A percentile compares a stretch with the other conserved stretches of the same genome.
Evolutionary conservation across 179 eudicot species (phyloP).

Genomic region (Corrigiola litoralis): DNA sequence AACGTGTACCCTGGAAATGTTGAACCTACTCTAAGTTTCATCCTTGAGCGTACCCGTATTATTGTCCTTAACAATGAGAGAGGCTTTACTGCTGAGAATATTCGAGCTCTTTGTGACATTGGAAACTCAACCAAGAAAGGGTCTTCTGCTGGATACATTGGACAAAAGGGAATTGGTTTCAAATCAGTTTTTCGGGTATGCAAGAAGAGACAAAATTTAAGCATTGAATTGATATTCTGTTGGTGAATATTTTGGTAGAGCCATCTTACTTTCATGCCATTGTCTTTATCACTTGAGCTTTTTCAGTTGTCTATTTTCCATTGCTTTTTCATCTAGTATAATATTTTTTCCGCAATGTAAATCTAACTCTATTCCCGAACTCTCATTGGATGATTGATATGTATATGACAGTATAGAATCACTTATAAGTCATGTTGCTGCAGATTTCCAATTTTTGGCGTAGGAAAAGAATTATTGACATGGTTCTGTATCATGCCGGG

Average conservation of each 20-base stretch:
- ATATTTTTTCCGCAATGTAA: too few relatives aligned
- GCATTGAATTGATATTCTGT: not conserved
- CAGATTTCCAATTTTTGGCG: too few relatives aligned
- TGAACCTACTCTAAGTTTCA: constrained; percentile 71
- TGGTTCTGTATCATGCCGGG: too few relatives aligned
- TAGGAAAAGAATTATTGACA: too few relatives aligned
- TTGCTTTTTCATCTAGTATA: too few relatives aligned
- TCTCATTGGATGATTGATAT: too few relatives aligned
- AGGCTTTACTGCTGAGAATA: constrained; percentile 71
- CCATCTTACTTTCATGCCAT: not conserved
- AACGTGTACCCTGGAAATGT: constrained; percentile 55
- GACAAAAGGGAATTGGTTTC: constrained; percentile 95
- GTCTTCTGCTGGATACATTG: too few relatives aligned
- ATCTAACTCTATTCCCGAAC: too few relatives aligned
- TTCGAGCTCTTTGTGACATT: constrained; percentile 91
- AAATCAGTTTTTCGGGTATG: constrained; percentile 93
- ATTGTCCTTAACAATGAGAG: constrained; percentile 72
- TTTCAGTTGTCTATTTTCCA: too few relatives aligned
- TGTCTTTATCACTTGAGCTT: not conserved
- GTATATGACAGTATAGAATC: too few relatives aligned
- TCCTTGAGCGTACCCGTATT: constrained; percentile 60
- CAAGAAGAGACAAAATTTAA: not conserved
- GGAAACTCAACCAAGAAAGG: too few relatives aligned
- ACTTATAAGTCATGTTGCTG: too few relatives aligned
- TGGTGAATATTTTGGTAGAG: not conserved